Base-by-base conservation (phyloP, 306 rosid genomes). In the Vigna unguiculata region DNA sequence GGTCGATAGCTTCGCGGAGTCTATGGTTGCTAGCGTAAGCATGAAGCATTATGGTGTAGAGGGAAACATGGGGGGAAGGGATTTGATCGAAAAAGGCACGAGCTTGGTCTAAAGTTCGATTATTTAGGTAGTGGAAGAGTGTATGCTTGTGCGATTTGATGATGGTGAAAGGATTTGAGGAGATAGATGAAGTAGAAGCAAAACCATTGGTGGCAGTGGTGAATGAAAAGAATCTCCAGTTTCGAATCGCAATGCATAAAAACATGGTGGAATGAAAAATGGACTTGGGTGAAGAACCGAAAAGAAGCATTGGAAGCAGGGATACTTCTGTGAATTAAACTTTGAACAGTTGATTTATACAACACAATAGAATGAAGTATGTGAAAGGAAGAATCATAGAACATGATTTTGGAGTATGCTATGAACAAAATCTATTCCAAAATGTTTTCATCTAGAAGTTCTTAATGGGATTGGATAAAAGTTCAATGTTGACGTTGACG, bases 91-190 rank as follows among this genome's bases (percentile, higher is more conserved):
- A 90, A 45, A 86, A 17, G 1, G 71, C 55, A 19, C 90, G 88
- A 41, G 98, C 97, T 78, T 85, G 76, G 9, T 87, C 82, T 14
- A 90, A 19, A 66, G 76, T 82, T 49, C 43, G 88, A 66, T 87
- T 83, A 62, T 76, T 82, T 9, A 88, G 76, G 83, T 84, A 83
- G 71, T 79, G 75, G 19, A 78, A 78, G 25, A 83, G 83, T 43
- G 83, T 17, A 48, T 69, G 54, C 54, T 75, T 89, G 36, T 45
- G 52, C 58, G 85, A 43, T 65, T 34, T 34, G 36, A 62, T 32
- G 41, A 10, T 36, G 4, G 41, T 41, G 48, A 79, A 74, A 53
- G 47, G 43, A 52, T 34, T 47, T 14, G 60, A 25, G 19, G 53
- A 19, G 21, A 21, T 22, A 52, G 55, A 32, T 6, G 32, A 9